A percentile compares a stretch with the other conserved stretches of the same genome.
Conservation (phyloP, 2,329 filamentous ascomycete genomes). For the Sporothrix pallida region DNA sequence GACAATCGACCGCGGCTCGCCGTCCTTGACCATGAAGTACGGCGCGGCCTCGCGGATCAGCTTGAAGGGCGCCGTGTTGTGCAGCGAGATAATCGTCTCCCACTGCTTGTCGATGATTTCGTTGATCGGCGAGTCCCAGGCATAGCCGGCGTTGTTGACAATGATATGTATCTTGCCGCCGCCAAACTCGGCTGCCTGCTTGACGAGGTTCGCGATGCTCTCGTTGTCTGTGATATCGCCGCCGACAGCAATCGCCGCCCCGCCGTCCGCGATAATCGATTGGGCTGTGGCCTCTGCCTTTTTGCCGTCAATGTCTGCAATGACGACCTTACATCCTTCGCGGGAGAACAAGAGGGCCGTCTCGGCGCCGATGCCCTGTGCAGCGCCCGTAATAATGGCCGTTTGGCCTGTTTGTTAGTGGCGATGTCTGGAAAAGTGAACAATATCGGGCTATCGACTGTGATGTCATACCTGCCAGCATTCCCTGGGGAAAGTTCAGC, state of each 20-base stretch:
- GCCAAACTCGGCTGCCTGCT: slow-evolving; percentile 78
- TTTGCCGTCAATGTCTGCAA: slow-evolving; percentile 80
- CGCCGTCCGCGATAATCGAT: slow-evolving; percentile 70
- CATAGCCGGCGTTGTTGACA: slow-evolving; percentile 90
- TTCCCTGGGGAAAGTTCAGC: not conserved
- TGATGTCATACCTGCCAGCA: not conserved
- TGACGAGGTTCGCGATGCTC: slow-evolving; percentile 73
- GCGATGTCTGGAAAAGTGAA: not conserved
- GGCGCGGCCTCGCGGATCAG: slow-evolving; percentile 79
- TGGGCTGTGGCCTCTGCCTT: slow-evolving; percentile 73
- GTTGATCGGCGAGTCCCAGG: slow-evolving; percentile 91
- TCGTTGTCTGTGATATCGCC: slow-evolving; percentile 76
- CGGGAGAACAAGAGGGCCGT: slow-evolving; percentile 81
- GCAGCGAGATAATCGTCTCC: slow-evolving; percentile 83
- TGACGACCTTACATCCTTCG: slow-evolving; percentile 82
- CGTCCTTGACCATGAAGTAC: slow-evolving; percentile 86
- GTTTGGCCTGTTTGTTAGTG: slow-evolving; percentile 57
- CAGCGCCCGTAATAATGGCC: slow-evolving; percentile 85
- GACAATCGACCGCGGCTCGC: slow-evolving; percentile 76
- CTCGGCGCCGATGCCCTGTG: slow-evolving; percentile 88
- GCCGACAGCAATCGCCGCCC: slow-evolving; percentile 71
- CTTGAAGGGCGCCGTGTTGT: slow-evolving; percentile 85
- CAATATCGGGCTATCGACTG: not conserved
- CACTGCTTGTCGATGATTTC: slow-evolving; percentile 92
- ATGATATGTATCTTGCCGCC: slow-evolving; percentile 87